phyloP scores from a whole-genome alignment of 2,329 filamentous ascomycete species.

The Paecilomyces formosus region DNA sequence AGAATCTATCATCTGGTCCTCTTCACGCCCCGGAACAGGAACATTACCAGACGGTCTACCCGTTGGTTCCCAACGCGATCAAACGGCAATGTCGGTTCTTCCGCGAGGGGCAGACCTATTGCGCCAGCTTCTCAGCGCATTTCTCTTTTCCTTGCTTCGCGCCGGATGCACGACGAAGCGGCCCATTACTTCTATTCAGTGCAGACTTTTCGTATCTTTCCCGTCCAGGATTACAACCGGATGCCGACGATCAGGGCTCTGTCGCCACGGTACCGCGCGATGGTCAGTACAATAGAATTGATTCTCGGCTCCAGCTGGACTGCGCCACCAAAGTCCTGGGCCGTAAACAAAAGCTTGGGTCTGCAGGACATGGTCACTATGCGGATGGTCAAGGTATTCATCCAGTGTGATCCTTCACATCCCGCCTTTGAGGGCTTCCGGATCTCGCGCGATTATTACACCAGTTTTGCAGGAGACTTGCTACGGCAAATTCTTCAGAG shows the following conservation, averaged over 20 bases:
- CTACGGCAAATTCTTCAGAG: slow-evolving; percentile 43
- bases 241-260: slow-evolving; percentile 42
- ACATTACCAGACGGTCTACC: neutral
- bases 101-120: slow-evolving; percentile 25
- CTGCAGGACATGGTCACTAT: slow-evolving; percentile 41
- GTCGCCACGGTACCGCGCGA: slow-evolving; percentile 43
- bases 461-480: slow-evolving; percentile 46
- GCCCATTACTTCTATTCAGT: slow-evolving; percentile 44
- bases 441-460: slow-evolving; percentile 51
- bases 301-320: slow-evolving; percentile 54
- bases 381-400: slow-evolving; percentile 47
- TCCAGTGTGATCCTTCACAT: slow-evolving; percentile 49
- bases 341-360: slow-evolving; percentile 42
- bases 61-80: slow-evolving; percentile 7
- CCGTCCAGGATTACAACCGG: slow-evolving; percentile 42
- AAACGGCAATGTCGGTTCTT: slow-evolving; percentile 28
- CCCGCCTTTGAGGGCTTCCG: slow-evolving; percentile 51
- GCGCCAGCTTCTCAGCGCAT: slow-evolving; percentile 28
- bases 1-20: slow-evolving; percentile 42
- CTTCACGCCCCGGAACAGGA: slow-evolving; percentile 25
- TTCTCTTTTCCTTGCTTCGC: slow-evolving; percentile 32
- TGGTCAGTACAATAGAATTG: slow-evolving; percentile 48
- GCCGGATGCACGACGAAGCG: slow-evolving; percentile 44
- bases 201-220: slow-evolving; percentile 48
- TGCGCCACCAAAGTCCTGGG: slow-evolving; percentile 48